phyloP scores from a whole-genome alignment of 2,329 filamentous ascomycete genomes.

The Fusarium graminum region DNA sequence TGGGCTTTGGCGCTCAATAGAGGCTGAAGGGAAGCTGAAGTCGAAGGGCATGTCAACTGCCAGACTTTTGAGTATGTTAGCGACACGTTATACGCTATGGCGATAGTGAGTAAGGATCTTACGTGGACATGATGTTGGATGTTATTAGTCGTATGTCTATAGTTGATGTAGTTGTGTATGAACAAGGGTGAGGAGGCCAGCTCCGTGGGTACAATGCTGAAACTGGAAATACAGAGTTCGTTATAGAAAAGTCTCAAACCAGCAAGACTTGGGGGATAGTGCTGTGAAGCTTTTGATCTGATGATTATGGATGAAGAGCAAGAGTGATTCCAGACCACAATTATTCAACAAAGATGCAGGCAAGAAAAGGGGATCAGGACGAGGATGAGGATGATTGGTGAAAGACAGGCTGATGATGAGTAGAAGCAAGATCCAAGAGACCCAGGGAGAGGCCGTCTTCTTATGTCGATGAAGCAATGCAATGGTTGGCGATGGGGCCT shows the following conservation, averaged over 20 bases:
- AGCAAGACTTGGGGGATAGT: conserved; percentile 15
- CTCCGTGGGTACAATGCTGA: conserved; percentile 36
- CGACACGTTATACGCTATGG: conserved; percentile 9
- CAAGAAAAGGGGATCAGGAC: conserved; percentile 12
- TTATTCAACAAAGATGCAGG: conserved; percentile 12
- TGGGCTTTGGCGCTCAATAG: conserved; percentile 51
- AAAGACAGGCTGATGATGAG: conserved; percentile 47
- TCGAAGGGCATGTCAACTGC: conserved; percentile 73
- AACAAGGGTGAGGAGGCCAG: conserved; percentile 44
- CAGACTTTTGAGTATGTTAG: conserved; percentile 61
- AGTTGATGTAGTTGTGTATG: conserved; percentile 27
- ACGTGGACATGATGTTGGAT: conserved; percentile 53
- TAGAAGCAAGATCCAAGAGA: conserved; percentile 29
- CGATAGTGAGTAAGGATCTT: conserved; percentile 37
- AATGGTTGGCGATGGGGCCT: conserved; percentile 46
- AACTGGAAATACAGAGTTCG: conserved; percentile 24
- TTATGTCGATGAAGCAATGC: conserved; percentile 41
- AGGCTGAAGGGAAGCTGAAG: conserved; percentile 65
- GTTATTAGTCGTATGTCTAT: conserved; percentile 44
- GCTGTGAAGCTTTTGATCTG: conserved; percentile 42
- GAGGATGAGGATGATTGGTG: conserved; percentile 41
- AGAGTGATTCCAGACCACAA: conserved; percentile 44
- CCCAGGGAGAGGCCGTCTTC: conserved; percentile 50
- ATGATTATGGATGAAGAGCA: conserved; percentile 20
- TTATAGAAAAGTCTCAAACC: conserved; percentile 16